phyloP scores from a whole-genome alignment of 2,329 filamentous ascomycete genomes.

The Ascochyta fabae region DNA sequence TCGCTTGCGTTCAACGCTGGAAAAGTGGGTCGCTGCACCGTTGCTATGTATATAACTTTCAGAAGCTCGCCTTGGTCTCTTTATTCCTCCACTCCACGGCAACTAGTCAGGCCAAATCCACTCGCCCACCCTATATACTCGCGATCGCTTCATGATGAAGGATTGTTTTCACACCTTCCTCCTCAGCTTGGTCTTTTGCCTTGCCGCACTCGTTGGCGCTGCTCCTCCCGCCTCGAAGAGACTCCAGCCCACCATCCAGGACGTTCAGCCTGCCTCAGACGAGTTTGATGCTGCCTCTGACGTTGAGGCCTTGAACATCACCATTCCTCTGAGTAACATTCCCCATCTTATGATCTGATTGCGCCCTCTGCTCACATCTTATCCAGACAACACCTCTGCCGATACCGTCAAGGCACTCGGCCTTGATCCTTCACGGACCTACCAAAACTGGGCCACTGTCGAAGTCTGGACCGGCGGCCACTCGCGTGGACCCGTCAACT shows the following conservation, averaged over 20 bases:
- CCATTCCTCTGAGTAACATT: not conserved
- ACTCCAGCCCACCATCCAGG: too few species aligned
- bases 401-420: not conserved
- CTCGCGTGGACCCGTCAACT: not conserved
- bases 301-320: not conserved
- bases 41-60: too few species aligned
- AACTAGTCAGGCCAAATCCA: too few species aligned
- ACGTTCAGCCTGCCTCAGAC: not conserved
- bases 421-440: not conserved
- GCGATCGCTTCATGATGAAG: not conserved
- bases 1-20: too few species aligned
- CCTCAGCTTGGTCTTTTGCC: not conserved
- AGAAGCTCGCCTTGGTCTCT: too few species aligned
- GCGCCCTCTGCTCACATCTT: not conserved
- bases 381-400: not conserved
- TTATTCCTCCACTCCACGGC: too few species aligned
- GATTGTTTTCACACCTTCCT: not conserved
- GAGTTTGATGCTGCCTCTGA: not conserved
- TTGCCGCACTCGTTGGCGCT: not conserved
- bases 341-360: not conserved
- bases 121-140: too few species aligned
- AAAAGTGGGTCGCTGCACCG: too few species aligned
- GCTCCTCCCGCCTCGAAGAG: not conserved
- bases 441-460: not conserved
- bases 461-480: conserved; percentile 3